These are phyloP conservation scores for Saccharomycopsis fermentans DNA, from an alignment of 805 yeast genomes.

Conservation along the genomic window DNA sequence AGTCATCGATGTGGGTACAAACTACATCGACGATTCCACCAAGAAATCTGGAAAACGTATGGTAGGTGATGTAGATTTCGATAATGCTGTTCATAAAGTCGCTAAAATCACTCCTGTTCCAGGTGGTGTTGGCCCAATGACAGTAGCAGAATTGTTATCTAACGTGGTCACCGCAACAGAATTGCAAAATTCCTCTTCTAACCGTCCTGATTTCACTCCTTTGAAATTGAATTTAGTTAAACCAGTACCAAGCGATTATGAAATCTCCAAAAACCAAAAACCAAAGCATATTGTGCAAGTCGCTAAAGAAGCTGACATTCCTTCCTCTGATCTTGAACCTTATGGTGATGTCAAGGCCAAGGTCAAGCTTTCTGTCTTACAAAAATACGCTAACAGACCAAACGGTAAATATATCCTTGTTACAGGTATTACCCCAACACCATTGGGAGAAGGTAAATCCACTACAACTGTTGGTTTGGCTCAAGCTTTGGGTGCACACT, in stretches of 20 bases:
- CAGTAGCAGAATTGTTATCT: constrained; percentile 71
- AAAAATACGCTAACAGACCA: constrained; percentile 46
- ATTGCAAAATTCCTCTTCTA: constrained; percentile 23
- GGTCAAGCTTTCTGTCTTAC: constrained; percentile 52
- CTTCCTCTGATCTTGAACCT: constrained; percentile 59
- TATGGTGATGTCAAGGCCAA: constrained; percentile 73
- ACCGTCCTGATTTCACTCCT: constrained; percentile 33
- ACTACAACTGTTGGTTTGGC: constrained; percentile 78
- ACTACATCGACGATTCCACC: constrained; percentile 55
- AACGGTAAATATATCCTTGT: constrained; percentile 69
- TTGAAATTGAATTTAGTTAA: constrained; percentile 42
- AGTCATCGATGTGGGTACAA: constrained; percentile 78
- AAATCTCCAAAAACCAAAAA: constrained; percentile 63
- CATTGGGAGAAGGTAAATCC: constrained; percentile 78
- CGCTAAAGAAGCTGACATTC: constrained; percentile 59
- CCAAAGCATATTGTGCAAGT: constrained; percentile 63
- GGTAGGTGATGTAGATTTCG: constrained; percentile 73
- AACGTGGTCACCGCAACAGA: constrained; percentile 65
- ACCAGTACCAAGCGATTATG: constrained; percentile 78
- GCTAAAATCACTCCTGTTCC: constrained; percentile 80
- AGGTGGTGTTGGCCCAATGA: constrained; percentile 91
- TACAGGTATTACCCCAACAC: constrained; percentile 81
- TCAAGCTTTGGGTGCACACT: constrained; percentile 71
- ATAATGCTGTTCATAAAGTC: constrained; percentile 31
- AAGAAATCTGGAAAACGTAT: constrained; percentile 61